A percentile compares a stretch with the other conserved stretches of the same genome.
phyloP scores from a whole-genome alignment of 2,329 filamentous ascomycete species.

The Bipolaris oryzae region DNA sequence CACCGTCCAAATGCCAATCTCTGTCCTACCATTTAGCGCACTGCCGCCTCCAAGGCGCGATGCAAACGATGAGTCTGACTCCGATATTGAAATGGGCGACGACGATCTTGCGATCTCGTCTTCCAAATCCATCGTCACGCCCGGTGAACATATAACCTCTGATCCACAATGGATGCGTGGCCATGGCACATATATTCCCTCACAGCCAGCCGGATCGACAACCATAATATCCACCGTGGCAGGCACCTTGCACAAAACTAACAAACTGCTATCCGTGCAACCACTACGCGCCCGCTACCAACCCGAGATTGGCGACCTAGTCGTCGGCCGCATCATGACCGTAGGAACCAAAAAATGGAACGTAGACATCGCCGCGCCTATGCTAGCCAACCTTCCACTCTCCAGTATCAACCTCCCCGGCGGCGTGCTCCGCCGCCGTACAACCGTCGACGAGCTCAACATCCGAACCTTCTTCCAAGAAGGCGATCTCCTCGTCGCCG shows the following conservation, averaged over 20 bases:
- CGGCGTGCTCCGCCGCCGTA: slow-evolving; percentile 87
- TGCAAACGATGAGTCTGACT: slow-evolving; percentile 55
- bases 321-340: slow-evolving; percentile 90
- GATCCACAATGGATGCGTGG: slow-evolving; percentile 99
- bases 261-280: slow-evolving; percentile 92
- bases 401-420: slow-evolving; percentile 93
- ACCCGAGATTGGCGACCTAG: slow-evolving; percentile 93
- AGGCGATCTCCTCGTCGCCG: slow-evolving; percentile 90
- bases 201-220: slow-evolving; percentile 53
- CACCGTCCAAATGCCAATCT: slow-evolving; percentile 60
- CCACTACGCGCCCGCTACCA: slow-evolving; percentile 91
- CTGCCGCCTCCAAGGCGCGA: slow-evolving; percentile 33
- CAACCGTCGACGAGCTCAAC: slow-evolving; percentile 94
- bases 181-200: slow-evolving; percentile 83
- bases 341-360: slow-evolving; percentile 95
- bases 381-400: slow-evolving; percentile 84
- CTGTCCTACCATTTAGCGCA: slow-evolving; percentile 61
- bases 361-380: slow-evolving; percentile 87
- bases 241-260: slow-evolving; percentile 88
- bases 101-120: slow-evolving; percentile 42
- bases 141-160: slow-evolving; percentile 84
- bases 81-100: slow-evolving; percentile 57
- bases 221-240: slow-evolving; percentile 89
- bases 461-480: slow-evolving; percentile 97
- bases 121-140: slow-evolving; percentile 72